Evolutionary conservation across 2,329 filamentous ascomycete genomes (phyloP), one percentile per base, ranked within the genome.

Genomic region (Dichotomopilus funicola): DNA sequence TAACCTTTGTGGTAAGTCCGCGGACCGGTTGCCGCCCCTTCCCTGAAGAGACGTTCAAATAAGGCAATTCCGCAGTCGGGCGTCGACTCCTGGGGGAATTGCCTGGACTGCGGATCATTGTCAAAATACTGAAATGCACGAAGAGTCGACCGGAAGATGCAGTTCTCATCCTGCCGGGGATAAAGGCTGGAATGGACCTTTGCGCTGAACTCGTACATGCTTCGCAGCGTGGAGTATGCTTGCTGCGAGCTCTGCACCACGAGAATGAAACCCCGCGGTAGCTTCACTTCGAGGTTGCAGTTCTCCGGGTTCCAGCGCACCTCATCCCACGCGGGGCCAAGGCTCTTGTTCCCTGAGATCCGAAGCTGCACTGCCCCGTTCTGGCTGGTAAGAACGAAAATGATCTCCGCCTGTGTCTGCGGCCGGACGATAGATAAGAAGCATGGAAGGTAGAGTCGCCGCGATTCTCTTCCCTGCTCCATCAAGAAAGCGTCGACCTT

Each of bases 61-160:
- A 96, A 68, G 6, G 83, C 81, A 34, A 94, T 72, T 42, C 86
- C 85, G 68, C 89, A 95, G 43, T 82, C 78, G 40, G 81, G 76
- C 5, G 91, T 78, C 5, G 86, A 78, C 31, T 95, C 90, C 47
- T 84, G 79, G 5, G 90, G 89, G 67, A 96, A 96, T 1, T 81
- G 78, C 56, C 83, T 79, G 11, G 86, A 78, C 56, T 87, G 78
- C n/a, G 83, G 75, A 62, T 83, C 80, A 1, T 85, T 78, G 65
- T 95, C 89, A 65, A 90, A 86, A 67, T 92, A 94, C 64, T 92
- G 88, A 61, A 95, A 89, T 33, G 85, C 81, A 45, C 82, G 82
- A 7, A 96, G 73, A 1, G 81, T 84, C 6, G 82, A 79, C 63
- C 86, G 82, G 67, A 89, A 90, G 2, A 87, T 76, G 54, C 87